Evolutionary conservation across 1,139 yeast genomes (phyloP).

Genomic region (Hemisphaericaspora subhashii): DNA sequence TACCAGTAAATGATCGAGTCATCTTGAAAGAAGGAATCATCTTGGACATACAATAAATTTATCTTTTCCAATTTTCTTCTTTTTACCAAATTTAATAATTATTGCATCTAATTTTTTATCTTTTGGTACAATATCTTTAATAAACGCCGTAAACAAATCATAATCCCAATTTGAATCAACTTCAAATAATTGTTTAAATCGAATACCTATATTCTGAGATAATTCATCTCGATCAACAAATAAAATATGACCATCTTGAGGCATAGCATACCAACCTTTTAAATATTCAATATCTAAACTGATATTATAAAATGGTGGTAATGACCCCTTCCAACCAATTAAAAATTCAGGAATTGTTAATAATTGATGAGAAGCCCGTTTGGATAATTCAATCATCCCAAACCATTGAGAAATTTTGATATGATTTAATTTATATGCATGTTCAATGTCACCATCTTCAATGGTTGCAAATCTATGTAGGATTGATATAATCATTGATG

Average conservation of each 20-base stretch:
- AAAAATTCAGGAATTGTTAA: constrained; percentile 49
- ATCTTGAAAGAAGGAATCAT: no score
- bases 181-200: constrained; percentile 64
- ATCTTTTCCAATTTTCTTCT: constrained; percentile 56
- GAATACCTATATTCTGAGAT: constrained; percentile 48
- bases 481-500: constrained; percentile 43
- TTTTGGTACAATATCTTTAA: constrained; percentile 54
- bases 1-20: no score
- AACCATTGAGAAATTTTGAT: constrained; percentile 53
- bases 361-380: constrained; percentile 28
- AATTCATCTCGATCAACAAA: constrained; percentile 51
- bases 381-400: constrained; percentile 53
- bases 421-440: constrained; percentile 35
- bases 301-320: constrained; percentile 65
- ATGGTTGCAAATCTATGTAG: constrained; percentile 43
- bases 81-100: constrained; percentile 73
- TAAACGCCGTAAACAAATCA: constrained; percentile 70
- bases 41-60: constrained; percentile 23
- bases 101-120: constrained; percentile 67
- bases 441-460: no score
- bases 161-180: constrained; percentile 68
- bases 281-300: constrained; percentile 54
- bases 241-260: constrained; percentile 44
- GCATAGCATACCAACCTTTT: constrained; percentile 54
- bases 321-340: constrained; percentile 60